Percentiles rank a stretch among this genome's conserved stretches.
Conservation (phyloP, 345 rosid genomes). For the Acer campestre region DNA sequence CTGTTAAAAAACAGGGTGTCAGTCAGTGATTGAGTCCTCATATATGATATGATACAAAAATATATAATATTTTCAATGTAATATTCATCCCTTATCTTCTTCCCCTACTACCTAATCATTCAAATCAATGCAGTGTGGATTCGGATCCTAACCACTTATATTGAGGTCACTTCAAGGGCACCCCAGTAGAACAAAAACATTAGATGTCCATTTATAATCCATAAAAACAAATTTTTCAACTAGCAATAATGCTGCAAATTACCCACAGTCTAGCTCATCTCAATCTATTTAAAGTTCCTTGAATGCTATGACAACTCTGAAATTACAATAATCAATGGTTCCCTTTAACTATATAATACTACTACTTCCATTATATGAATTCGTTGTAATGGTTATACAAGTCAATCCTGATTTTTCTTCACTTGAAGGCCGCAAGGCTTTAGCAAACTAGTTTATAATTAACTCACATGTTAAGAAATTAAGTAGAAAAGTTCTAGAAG, state of each 20-base stretch:
- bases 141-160: too few relatives aligned
- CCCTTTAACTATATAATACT: neutral
- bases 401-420: neutral
- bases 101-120: neutral
- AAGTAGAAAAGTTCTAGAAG: neutral
- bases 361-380: neutral
- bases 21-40: neutral
- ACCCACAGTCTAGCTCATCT: neutral
- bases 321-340: neutral
- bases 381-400: neutral
- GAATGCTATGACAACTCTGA: neutral
- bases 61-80: too few relatives aligned
- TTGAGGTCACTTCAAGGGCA: too few relatives aligned
- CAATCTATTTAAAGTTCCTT: neutral
- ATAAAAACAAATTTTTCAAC: too few relatives aligned
- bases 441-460: neutral
- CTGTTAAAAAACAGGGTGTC: conserved; percentile 37
- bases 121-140: neutral
- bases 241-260: neutral
- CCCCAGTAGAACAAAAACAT: too few relatives aligned
- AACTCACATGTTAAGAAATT: neutral
- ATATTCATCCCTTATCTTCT: neutral
- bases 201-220: too few relatives aligned
- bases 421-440: neutral
- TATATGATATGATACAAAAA: neutral